These are phyloP conservation scores for Globisporangium apiculatum DNA, from an alignment of 352 stramenopile species.

Conservation along the genomic window DNA sequence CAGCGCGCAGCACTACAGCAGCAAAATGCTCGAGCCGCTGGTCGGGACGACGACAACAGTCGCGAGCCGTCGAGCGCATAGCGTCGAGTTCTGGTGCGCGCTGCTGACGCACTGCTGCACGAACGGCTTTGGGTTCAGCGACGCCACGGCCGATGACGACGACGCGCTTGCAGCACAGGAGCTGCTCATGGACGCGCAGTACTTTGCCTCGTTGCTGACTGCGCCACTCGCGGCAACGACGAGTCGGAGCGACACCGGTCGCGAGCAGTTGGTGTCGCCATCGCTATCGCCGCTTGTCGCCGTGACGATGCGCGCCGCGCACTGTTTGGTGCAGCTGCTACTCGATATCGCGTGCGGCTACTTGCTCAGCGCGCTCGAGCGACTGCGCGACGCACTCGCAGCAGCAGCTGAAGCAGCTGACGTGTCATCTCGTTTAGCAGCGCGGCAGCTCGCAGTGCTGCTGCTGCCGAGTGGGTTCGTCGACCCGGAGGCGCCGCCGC, in stretches of 20 bases:
- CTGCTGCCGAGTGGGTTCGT: conserved; percentile 34
- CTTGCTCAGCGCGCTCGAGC: conserved; percentile 49
- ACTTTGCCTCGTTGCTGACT: conserved; percentile 7
- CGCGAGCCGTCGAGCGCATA: conserved; percentile 1
- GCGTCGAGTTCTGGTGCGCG: conserved; percentile 21
- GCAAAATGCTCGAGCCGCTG: neutral
- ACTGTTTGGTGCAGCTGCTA: conserved; percentile 38
- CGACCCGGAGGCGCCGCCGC: conserved; percentile 16
- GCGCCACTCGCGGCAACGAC: neutral
- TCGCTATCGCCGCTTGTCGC: neutral
- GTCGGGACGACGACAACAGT: neutral
- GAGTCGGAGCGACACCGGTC: neutral
- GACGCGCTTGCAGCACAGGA: conserved; percentile 39
- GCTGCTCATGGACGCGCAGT: conserved; percentile 19
- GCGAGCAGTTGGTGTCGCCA: no score
- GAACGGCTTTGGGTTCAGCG: conserved; percentile 36
- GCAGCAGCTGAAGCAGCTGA: neutral
- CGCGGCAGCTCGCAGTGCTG: conserved; percentile 16
- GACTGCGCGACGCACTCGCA: conserved; percentile 19
- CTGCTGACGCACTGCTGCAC: conserved; percentile 22
- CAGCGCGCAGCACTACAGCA: conserved; percentile 5
- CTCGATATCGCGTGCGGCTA: conserved; percentile 42
- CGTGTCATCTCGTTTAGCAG: neutral
- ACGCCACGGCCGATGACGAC: conserved; percentile 1
- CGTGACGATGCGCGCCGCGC: conserved; percentile 13